Conservation (phyloP, 768 basidiomycete genomes). For the Termitomyces heimii region DNA sequence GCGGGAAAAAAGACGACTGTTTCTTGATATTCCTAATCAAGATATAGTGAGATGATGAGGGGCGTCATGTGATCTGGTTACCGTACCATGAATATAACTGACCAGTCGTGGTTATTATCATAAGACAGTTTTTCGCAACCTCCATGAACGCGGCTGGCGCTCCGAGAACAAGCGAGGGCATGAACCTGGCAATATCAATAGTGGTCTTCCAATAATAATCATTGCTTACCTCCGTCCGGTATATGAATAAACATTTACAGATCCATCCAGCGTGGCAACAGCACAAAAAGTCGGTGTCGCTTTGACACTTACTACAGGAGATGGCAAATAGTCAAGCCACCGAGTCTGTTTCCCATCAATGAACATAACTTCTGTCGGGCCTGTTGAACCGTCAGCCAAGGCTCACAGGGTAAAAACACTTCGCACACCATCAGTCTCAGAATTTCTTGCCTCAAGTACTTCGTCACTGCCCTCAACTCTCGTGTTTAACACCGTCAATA, state of each 20-base stretch:
- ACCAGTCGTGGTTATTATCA: slow-evolving; percentile 70
- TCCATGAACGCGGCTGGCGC: slow-evolving; percentile 66
- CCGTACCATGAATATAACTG: slow-evolving; percentile 72
- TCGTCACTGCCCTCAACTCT: slow-evolving; percentile 64
- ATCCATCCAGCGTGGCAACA: slow-evolving; percentile 73
- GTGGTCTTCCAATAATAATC: background rate
- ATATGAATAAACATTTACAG: slow-evolving; percentile 77
- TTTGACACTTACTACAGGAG: slow-evolving; percentile 60
- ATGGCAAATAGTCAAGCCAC: slow-evolving; percentile 87
- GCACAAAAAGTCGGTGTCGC: slow-evolving; percentile 68
- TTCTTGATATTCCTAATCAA: slow-evolving; percentile 67
- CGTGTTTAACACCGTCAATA: slow-evolving; percentile 54
- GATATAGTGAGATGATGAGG: slow-evolving; percentile 1
- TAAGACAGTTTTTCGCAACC: slow-evolving; percentile 54
- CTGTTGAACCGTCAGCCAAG: slow-evolving; percentile 22
- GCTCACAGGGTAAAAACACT: background rate
- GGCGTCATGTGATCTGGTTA: background rate
- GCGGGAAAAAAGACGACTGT: slow-evolving; percentile 56
- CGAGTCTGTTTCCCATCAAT: slow-evolving; percentile 62
- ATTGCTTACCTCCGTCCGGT: slow-evolving; percentile 68
- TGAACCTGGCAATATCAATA: slow-evolving; percentile 43
- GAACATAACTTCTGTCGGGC: slow-evolving; percentile 63
- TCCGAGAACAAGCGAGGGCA: slow-evolving; percentile 73
- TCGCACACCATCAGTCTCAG: slow-evolving; percentile 53
- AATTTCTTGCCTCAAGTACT: slow-evolving; percentile 73